phyloP scores from a whole-genome alignment of 805 yeast species.

The Saccharomycopsis olivae region DNA sequence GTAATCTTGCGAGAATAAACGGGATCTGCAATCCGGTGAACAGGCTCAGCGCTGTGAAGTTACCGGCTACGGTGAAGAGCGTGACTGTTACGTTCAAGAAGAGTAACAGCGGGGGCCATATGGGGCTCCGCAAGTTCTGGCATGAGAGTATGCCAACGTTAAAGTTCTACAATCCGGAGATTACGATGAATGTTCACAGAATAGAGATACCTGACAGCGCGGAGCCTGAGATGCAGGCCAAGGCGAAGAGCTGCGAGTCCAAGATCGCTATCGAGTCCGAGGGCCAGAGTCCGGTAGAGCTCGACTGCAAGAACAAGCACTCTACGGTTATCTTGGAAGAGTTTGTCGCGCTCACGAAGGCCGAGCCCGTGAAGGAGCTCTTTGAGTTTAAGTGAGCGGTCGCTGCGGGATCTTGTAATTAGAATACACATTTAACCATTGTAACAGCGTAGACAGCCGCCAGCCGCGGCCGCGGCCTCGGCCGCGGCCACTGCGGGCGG shows the following conservation, averaged over 20 bases:
- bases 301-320: conserved; percentile 34
- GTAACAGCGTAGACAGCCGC: no score
- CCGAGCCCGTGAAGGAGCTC: no score
- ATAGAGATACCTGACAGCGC: conserved; percentile 21
- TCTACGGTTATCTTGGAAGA: conserved; percentile 32
- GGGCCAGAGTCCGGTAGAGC: conserved; percentile 22
- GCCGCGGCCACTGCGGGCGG: no score
- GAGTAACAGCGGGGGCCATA: conserved; percentile 30
- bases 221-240: conserved; percentile 23
- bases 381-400: no score
- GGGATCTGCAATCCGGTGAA: not conserved
- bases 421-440: no score
- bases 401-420: no score
- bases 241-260: conserved; percentile 28
- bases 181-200: conserved; percentile 36
- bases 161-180: conserved; percentile 41
- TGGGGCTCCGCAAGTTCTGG: conserved; percentile 47
- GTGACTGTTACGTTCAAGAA: conserved; percentile 36
- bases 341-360: no score
- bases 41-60: conserved; percentile 20
- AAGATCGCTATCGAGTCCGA: conserved; percentile 20
- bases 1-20: no score
- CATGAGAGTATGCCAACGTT: conserved; percentile 40
- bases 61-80: conserved; percentile 27
- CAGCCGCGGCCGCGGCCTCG: no score